Percentiles rank a stretch among this genome's conserved stretches.
These are phyloP conservation scores for Metarhizium album DNA, from an alignment of 2,329 filamentous ascomycete genomes.

Conservation along the genomic window DNA sequence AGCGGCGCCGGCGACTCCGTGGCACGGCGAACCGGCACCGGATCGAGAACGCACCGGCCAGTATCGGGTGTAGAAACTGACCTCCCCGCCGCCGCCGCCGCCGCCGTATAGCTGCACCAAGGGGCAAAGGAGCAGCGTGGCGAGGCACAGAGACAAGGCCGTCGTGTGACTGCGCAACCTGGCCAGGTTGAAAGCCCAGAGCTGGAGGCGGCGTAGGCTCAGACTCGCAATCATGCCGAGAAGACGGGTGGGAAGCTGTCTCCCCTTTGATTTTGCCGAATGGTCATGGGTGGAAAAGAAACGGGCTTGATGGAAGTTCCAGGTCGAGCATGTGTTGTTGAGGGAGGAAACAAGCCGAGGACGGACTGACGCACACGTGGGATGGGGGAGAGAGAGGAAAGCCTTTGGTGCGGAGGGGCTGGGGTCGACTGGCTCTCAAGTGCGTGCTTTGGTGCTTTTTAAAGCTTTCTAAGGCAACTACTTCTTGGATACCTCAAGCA, in stretches of 20 bases:
- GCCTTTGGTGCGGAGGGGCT: no score
- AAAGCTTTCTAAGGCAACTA: no score
- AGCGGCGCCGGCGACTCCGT: slow-evolving; percentile 30
- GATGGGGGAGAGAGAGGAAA: no score
- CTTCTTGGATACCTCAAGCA: no score
- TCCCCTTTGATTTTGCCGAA: no score
- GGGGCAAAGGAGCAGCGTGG: background rate
- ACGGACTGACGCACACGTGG: no score
- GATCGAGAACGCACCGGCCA: slow-evolving; percentile 20
- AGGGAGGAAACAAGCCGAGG: no score
- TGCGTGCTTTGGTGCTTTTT: no score
- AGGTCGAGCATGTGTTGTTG: no score
- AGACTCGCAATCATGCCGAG: background rate
- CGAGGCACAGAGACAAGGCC: background rate
- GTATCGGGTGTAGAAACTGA: slow-evolving; percentile 17
- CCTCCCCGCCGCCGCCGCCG: background rate
- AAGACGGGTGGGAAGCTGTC: background rate
- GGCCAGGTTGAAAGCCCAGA: background rate
- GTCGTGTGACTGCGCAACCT: background rate
- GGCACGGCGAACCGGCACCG: slow-evolving; percentile 28
- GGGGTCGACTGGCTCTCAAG: no score
- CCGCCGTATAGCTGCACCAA: background rate
- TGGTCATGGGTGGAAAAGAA: background rate
- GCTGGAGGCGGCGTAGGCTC: background rate
- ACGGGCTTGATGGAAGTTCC: no score